These are phyloP conservation scores for Xylaria sp. DNA, from an alignment of 2,329 filamentous ascomycete genomes.

Conservation along the genomic window DNA sequence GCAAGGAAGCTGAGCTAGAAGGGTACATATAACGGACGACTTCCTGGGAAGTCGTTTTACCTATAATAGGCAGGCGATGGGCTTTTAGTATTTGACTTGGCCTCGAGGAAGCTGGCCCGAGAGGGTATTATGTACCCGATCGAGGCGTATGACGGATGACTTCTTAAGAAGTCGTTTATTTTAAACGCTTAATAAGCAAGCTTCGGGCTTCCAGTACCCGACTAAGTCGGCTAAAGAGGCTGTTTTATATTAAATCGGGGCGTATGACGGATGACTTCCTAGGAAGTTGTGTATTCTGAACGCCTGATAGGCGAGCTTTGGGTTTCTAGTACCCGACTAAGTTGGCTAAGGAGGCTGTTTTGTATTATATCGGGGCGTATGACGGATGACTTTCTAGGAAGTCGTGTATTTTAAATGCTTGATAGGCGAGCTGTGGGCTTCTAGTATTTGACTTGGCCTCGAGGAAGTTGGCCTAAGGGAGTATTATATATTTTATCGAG, in stretches of 20 bases:
- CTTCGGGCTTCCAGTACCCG: background rate
- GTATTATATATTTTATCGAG: background rate
- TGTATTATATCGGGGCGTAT: background rate
- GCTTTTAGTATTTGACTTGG: constrained; percentile 24
- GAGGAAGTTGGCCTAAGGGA: constrained; percentile 12
- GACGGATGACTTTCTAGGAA: constrained; percentile 2
- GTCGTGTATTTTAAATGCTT: constrained; percentile 8
- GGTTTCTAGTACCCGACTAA: constrained; percentile 16
- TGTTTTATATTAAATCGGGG: too few species aligned
- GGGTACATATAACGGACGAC: constrained; percentile 8
- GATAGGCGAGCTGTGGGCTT: constrained; percentile 16
- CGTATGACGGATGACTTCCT: constrained; percentile 18
- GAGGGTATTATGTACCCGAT: constrained; percentile 20
- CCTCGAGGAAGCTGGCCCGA: constrained; percentile 17
- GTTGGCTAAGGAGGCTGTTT: constrained; percentile 3
- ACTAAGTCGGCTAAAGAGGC: too few species aligned
- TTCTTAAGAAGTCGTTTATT: constrained; percentile 18
- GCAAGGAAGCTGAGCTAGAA: constrained; percentile 20
- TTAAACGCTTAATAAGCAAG: too few species aligned
- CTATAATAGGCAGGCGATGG: constrained; percentile 19
- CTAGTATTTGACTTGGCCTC: constrained; percentile 17
- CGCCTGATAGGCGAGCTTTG: too few species aligned
- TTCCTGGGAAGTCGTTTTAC: constrained; percentile 17
- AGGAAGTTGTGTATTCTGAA: constrained; percentile 10
- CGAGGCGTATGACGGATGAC: constrained; percentile 22